A percentile compares a stretch with the other conserved stretches of the same genome.
These are phyloP conservation scores for Magnaporthiopsis incrustans DNA, from an alignment of 2,329 filamentous ascomycete species.

Conservation along the genomic window DNA sequence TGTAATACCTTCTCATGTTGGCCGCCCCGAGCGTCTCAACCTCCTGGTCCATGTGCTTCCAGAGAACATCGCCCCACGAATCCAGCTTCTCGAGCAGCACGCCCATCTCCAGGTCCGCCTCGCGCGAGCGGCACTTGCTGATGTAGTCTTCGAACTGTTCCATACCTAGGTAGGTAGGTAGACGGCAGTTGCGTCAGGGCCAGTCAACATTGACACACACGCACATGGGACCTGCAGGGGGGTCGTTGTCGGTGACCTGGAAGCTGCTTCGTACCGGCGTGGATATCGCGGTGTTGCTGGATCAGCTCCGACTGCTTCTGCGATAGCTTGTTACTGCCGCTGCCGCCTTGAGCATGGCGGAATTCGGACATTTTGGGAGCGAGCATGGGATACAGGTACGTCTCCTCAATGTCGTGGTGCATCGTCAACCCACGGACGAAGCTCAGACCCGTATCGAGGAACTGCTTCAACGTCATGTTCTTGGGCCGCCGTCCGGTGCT, in stretches of 20 bases:
- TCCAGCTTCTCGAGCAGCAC: conserved; percentile 68
- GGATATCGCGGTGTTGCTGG: conserved; percentile 70
- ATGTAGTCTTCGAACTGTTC: conserved; percentile 62
- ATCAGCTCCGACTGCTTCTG: conserved; percentile 52
- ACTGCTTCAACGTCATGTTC: conserved; percentile 58
- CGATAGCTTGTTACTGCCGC: conserved; percentile 7
- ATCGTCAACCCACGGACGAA: conserved; percentile 63
- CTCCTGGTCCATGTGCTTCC: conserved; percentile 79
- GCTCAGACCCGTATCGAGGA: conserved; percentile 58
- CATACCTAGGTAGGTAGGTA: conserved; percentile 33
- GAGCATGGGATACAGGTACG: conserved; percentile 70
- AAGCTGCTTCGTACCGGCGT: conserved; percentile 36
- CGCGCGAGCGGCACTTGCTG: conserved; percentile 49
- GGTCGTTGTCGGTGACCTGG: too few species aligned
- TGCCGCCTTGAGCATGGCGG: conserved; percentile 26
- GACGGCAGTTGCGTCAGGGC: too few species aligned
- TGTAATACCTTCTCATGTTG: conserved; percentile 84
- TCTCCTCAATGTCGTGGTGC: conserved; percentile 81
- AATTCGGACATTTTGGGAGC: conserved; percentile 76
- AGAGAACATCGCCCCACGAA: conserved; percentile 68
- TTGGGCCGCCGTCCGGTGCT: conserved; percentile 48
- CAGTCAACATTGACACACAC: too few species aligned
- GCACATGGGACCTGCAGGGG: too few species aligned
- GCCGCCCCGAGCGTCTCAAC: conserved; percentile 70
- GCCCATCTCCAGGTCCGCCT: conserved; percentile 47